Conservation (phyloP, 129 eudicot genomes). For the Flaveria sonorensis region DNA sequence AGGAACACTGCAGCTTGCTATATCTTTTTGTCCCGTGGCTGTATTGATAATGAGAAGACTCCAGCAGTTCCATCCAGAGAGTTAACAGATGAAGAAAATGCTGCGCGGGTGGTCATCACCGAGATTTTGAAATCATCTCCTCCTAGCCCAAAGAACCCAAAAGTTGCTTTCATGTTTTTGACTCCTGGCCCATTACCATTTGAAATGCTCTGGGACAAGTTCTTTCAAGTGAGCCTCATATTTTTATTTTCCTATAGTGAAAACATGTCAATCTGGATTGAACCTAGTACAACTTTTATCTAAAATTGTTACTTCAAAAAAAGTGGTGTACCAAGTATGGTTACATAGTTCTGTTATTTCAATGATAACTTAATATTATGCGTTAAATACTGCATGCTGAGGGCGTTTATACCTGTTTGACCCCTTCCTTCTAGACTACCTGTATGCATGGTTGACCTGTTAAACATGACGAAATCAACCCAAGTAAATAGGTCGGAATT, state of each 20-base stretch:
- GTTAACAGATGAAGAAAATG: slow-evolving; percentile 56
- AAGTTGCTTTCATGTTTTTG: slow-evolving; percentile 63
- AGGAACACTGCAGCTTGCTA: slow-evolving; percentile 47
- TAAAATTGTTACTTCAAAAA: not conserved
- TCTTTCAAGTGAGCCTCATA: slow-evolving; percentile 54
- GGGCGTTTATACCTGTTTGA: not conserved
- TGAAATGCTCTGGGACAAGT: slow-evolving; percentile 65
- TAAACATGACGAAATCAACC: not conserved
- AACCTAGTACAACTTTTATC: not conserved
- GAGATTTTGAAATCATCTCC: slow-evolving; percentile 55
- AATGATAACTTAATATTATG: not conserved
- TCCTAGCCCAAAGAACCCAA: slow-evolving; percentile 40
- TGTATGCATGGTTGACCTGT: not conserved
- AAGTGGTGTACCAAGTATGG: not conserved
- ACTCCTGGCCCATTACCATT: slow-evolving; percentile 64
- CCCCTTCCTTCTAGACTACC: not conserved
- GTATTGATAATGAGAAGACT: slow-evolving; percentile 35
- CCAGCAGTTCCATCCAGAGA: slow-evolving; percentile 47
- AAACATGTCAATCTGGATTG: not conserved
- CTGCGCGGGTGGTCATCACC: slow-evolving; percentile 51
- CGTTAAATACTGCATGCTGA: not conserved
- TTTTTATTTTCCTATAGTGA: not conserved
- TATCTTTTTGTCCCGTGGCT: slow-evolving; percentile 52
- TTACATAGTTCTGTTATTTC: not conserved
- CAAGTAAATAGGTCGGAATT: not conserved